Percentiles rank a stretch among this genome's conserved stretches.
These are phyloP conservation scores for Termitomyces sp. DNA, from an alignment of 1,284 basidiomycete species.

Conservation along the genomic window DNA sequence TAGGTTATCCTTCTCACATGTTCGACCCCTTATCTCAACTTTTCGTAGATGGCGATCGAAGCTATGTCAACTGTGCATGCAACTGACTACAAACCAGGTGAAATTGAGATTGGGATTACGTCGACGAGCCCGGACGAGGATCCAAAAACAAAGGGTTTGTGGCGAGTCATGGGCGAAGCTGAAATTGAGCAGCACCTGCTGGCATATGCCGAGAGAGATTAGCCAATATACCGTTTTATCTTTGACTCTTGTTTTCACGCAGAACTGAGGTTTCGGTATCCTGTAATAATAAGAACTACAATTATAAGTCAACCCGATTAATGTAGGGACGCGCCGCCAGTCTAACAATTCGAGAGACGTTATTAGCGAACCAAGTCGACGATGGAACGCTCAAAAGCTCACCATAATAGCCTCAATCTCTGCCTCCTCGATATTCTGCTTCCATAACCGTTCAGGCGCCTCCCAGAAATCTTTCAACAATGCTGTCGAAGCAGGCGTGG, in stretches of 20 bases:
- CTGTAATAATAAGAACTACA: conserved; percentile 2
- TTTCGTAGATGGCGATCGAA: conserved; percentile 83
- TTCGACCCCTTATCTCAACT: neutral
- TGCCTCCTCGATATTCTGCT: conserved; percentile 49
- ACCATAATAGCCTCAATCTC: conserved; percentile 83
- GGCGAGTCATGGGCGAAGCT: conserved; percentile 79
- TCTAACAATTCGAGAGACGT: conserved; percentile 36
- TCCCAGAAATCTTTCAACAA: conserved; percentile 71
- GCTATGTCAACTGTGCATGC: conserved; percentile 90
- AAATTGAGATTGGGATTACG: conserved; percentile 84
- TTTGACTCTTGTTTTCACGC: conserved; percentile 1
- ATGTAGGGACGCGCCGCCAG: conserved; percentile 63
- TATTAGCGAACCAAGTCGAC: conserved; percentile 2
- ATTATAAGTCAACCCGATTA: conserved; percentile 21
- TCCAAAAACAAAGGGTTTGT: conserved; percentile 62
- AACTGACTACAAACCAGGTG: conserved; percentile 91
- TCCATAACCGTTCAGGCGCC: conserved; percentile 70
- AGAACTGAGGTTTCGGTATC: neutral
- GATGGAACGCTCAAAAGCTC: conserved; percentile 25
- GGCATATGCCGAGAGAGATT: conserved; percentile 91
- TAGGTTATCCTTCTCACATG: conserved; percentile 26
- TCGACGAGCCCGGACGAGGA: conserved; percentile 68
- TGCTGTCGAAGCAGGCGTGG: conserved; percentile 16
- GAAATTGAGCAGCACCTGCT: conserved; percentile 86
- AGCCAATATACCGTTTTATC: conserved; percentile 14